phyloP scores from a whole-genome alignment of 768 basidiomycete genomes.

The Termitomyces sp. region DNA sequence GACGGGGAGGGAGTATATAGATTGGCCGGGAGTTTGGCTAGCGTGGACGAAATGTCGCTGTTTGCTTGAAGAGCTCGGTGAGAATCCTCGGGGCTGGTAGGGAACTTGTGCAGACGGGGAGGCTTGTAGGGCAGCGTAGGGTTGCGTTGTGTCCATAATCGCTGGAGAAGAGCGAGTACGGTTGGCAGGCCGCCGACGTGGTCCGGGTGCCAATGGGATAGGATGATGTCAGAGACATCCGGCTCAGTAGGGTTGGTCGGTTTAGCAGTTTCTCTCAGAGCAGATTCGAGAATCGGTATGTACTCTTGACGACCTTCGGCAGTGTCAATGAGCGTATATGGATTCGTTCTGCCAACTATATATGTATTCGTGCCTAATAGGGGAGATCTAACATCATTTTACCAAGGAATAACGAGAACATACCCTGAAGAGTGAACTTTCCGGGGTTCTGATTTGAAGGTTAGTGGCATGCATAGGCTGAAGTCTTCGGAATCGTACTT shows the following conservation, averaged over 20 bases:
- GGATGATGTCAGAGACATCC: constrained; percentile 80
- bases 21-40: constrained; percentile 34
- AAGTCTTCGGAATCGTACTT: constrained; percentile 38
- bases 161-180: constrained; percentile 60
- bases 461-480: neutral
- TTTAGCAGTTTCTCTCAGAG: constrained; percentile 37
- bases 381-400: neutral
- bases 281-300: constrained; percentile 56
- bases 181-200: constrained; percentile 73
- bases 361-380: constrained; percentile 83
- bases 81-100: constrained; percentile 21
- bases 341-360: constrained; percentile 62
- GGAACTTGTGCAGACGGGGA: constrained; percentile 75
- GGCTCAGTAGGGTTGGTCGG: constrained; percentile 34
- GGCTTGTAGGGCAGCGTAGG: constrained; percentile 45
- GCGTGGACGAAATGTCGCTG: constrained; percentile 31
- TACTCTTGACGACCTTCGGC: constrained; percentile 72
- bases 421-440: constrained; percentile 84
- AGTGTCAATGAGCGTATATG: constrained; percentile 79
- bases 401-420: neutral
- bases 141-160: constrained; percentile 54
- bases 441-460: constrained; percentile 64
- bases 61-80: constrained; percentile 19
- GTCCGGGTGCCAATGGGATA: constrained; percentile 90
- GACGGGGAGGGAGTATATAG: constrained; percentile 38